Base-by-base conservation (phyloP, 768 basidiomycete species). In the Mycena pura region DNA sequence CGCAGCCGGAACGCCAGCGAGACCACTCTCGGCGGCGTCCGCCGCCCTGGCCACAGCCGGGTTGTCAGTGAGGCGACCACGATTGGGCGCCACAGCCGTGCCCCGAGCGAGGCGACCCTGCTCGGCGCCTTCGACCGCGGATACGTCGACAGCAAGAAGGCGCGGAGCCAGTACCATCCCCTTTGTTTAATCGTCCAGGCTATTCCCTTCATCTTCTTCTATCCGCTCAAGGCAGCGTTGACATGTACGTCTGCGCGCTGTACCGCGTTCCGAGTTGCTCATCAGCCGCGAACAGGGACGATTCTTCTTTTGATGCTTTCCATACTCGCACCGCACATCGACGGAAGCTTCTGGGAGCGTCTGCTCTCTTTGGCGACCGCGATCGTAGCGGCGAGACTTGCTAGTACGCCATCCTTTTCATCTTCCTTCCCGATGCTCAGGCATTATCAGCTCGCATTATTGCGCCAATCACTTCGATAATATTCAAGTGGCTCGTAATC, bases 401-500 rank as follows among this genome's bases (percentile, higher is more conserved):
- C 70, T 1, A 71, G 59, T 60, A 40, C 29, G 59, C 28, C 8
- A 5, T 52, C 39, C n/a, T 4, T 3, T 22, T 25, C 5, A 15
- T 28, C 27, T 14, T 41, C 13, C 14, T 44, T 28, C 19, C 17
- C 6, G n/a, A 14, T 39, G 50, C 34, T 46, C 6, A 53, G 2
- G 1, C 11, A 2, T 31, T 53, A 10, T 15, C 31, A 54, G 59
- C 73, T 14, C 71, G 78, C 17, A 70, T 77, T 24, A 57, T 79
- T 21, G 73, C 72, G 17, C 82, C 82, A 1, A 24, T 82, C n/a
- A 44, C 67, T 5, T 73, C 80, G 0, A 81, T 82, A 40, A 29
- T 71, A 4, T 79, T 81, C 73, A 82, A 83, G 57, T 83, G 82
- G 82, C 31, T 78, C 39, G 73, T 81, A 49, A 80, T 83, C 38